Percentiles rank a stretch among this genome's conserved stretches.
These are phyloP conservation scores for Lentinula detonsa DNA, from an alignment of 768 basidiomycete genomes.

Conservation along the genomic window DNA sequence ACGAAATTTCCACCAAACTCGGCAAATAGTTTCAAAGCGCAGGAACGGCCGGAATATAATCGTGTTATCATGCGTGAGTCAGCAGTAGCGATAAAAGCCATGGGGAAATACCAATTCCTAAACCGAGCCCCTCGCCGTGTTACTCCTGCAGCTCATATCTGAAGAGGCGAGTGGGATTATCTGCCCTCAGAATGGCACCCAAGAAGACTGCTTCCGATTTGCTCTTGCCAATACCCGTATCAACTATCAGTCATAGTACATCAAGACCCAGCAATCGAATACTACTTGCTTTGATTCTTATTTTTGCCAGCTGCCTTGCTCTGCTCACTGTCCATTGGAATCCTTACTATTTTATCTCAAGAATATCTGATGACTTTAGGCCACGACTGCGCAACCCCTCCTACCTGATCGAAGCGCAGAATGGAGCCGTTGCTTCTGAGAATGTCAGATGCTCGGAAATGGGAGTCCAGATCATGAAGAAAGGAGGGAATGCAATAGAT, in stretches of 20 bases:
- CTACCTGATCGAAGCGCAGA: constrained; percentile 53
- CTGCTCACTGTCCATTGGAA: neutral
- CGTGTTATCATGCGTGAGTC: neutral
- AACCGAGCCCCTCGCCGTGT: neutral
- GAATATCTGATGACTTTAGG: neutral
- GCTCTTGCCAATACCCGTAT: neutral
- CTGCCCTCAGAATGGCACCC: neutral
- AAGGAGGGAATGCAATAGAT: constrained; percentile 90
- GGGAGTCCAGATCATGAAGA: constrained; percentile 69
- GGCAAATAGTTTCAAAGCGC: neutral
- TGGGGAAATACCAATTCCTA: neutral
- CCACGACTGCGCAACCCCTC: constrained; percentile 38
- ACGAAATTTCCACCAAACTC: neutral
- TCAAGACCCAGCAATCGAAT: neutral
- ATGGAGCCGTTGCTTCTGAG: constrained; percentile 89
- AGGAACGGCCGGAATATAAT: neutral
- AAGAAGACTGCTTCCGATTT: constrained; percentile 1
- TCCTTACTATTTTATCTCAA: neutral
- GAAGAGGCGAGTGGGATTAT: neutral
- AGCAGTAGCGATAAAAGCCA: neutral
- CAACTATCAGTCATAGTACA: neutral
- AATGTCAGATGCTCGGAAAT: constrained; percentile 82
- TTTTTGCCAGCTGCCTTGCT: neutral
- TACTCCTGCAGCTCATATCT: neutral
- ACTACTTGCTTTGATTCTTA: neutral